Base-by-base conservation (phyloP, 2,329 filamentous ascomycete genomes). In the Pestalotiopsis sp. region DNA sequence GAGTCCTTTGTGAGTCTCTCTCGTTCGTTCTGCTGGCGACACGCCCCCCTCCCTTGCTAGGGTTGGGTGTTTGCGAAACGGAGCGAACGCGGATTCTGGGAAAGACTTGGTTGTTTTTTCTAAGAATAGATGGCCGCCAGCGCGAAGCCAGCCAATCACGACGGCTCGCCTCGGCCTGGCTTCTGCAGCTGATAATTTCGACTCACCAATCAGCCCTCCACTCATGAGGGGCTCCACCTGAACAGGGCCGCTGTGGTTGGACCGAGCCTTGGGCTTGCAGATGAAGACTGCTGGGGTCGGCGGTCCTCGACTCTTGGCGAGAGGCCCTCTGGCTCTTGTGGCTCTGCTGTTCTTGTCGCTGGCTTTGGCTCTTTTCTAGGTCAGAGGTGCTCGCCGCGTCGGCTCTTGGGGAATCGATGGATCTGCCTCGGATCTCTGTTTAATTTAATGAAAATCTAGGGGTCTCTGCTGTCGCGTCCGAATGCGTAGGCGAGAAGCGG, bases 41-140 rank as follows among this genome's bases (percentile, higher is more conserved):
- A 38, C 59, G 27, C 27, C 59, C 59, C 27, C 17, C 12, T n/a
- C 25, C 25, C 59, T 62, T 38, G 31, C 59, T 36, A 36, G 66
- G 25, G 57, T 52, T 63, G 66, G 31, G 66, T 69, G 71, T 71
- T 72, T 68, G 70, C 71, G 71, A 72, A 71, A 70, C 71, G 65
- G 36, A 70, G 68, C 57, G 67, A 62, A 67, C 52, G 45, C 31
- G 66, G 68, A 71, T 62, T 62, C 45, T 52, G 45, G 45, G 45
- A 52, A 36, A 52, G 45, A 52, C 27, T 62, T 62, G 59, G 59
- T 71, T 66, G 59, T 68, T 64, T 52, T 31, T 70, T 67, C 62
- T 45, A 60, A 58, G 36, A 67, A 68, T 70, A 69, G 70, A 66
- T 60, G 52, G 52, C 36, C 64, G 64, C 64, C 62, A 67, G 71